Evolutionary conservation across 345 rosid species (phyloP).

Genomic region (Punica granatum): DNA sequence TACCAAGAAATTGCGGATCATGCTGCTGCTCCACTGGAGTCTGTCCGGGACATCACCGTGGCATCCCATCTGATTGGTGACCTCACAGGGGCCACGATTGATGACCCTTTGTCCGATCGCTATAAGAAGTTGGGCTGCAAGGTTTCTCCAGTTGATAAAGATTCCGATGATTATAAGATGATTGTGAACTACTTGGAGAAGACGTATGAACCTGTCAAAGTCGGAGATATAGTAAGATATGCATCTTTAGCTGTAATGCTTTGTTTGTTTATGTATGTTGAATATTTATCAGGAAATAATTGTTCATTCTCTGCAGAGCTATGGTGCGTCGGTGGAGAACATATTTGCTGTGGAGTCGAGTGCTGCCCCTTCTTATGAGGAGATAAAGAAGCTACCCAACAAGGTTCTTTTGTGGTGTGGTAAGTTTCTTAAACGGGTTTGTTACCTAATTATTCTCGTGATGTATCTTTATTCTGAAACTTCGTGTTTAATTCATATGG

Average conservation of each 20-base stretch:
- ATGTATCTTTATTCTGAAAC: background rate
- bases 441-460: background rate
- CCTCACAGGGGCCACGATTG: constrained; percentile 56
- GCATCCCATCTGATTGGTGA: constrained; percentile 75
- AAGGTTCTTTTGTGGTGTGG: constrained; percentile 83
- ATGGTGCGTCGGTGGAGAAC: constrained; percentile 50
- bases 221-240: constrained; percentile 51
- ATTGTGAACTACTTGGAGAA: constrained; percentile 50
- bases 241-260: background rate
- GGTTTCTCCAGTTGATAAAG: constrained; percentile 44
- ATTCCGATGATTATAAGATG: constrained; percentile 72
- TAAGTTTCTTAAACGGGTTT: constrained; percentile 11
- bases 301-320: constrained; percentile 33
- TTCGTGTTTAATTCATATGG: background rate
- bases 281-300: background rate
- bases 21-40: constrained; percentile 58
- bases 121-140: constrained; percentile 52
- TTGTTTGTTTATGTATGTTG: background rate
- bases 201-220: constrained; percentile 67
- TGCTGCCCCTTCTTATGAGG: constrained; percentile 54
- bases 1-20: constrained; percentile 66
- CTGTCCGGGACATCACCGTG: constrained; percentile 48
- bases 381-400: constrained; percentile 53
- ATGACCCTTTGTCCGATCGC: constrained; percentile 57
- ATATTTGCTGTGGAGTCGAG: constrained; percentile 47